Base-by-base conservation (phyloP, 768 basidiomycete genomes). In the Psilocybe sp. region DNA sequence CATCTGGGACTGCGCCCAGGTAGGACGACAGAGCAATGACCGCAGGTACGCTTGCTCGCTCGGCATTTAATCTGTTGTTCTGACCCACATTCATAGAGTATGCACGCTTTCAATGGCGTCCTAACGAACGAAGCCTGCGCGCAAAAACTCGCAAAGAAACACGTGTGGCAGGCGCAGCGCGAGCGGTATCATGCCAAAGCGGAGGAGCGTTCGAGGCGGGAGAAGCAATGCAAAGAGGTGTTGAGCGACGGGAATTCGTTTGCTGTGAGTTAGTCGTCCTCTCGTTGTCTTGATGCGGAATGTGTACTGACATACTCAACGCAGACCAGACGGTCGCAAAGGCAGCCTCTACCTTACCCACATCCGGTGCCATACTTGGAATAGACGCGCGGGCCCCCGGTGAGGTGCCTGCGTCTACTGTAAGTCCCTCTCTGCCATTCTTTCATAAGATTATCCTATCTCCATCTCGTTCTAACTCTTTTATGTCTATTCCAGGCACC, bases 21-120 rank as follows among this genome's bases (percentile, higher is more conserved):
- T 77, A 4, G 63, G 70, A 12, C 95, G 92, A 68, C 91, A 94
- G 62, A 73, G 78, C 47, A 85, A 87, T 66, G 71, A 76, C 16
- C 89, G 89, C 60, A 87, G n/a, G n/a, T n/a, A n/a, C n/a, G n/a
- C n/a, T n/a, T n/a, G n/a, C n/a, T n/a, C n/a, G n/a, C n/a, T n/a
- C n/a, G n/a, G n/a, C n/a, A n/a, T n/a, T n/a, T n/a, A n/a, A n/a
- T n/a, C n/a, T n/a, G n/a, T n/a, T n/a, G n/a, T n/a, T n/a, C n/a
- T n/a, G n/a, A n/a, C n/a, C n/a, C n/a, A n/a, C n/a, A n/a, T n/a
- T n/a, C n/a, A n/a, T n/a, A n/a, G n/a, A n/a, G 91, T 59, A 71
- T 93, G 44, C 82, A 92, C 16, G 92, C 88, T 23, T 94, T 87
- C 84, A 77, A 92, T 50, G 85, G 84, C 7, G 61, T 92, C 42